Conservation (phyloP, 164 flowering plant species). For the Aristolochia californica region DNA sequence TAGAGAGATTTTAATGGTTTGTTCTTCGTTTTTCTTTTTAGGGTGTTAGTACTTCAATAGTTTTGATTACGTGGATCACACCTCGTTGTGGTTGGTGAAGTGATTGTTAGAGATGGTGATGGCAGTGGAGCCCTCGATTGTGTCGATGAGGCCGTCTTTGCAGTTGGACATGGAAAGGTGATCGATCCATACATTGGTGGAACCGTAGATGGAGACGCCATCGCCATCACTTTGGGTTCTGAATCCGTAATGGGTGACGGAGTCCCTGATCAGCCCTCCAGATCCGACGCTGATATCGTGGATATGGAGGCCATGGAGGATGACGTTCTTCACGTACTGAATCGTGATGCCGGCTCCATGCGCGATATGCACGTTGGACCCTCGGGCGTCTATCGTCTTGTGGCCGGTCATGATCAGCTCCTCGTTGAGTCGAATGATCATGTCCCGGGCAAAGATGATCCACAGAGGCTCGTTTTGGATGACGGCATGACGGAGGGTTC, state of each 20-base stretch:
- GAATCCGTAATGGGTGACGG: slow-evolving; percentile 6
- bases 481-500: slow-evolving; percentile 70
- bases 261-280: slow-evolving; percentile 1
- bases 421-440: slow-evolving; percentile 40
- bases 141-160: slow-evolving; percentile 73
- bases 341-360: slow-evolving; percentile 57
- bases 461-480: slow-evolving; percentile 53
- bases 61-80: too few species aligned
- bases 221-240: slow-evolving; percentile 11
- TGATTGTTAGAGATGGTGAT: slow-evolving; percentile 75
- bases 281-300: slow-evolving; percentile 45
- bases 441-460: slow-evolving; percentile 37
- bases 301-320: slow-evolving; percentile 64
- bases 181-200: slow-evolving; percentile 70
- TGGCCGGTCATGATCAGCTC: slow-evolving; percentile 30
- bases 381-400: slow-evolving; percentile 29
- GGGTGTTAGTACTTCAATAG: too few species aligned
- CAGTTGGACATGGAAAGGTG: slow-evolving; percentile 62
- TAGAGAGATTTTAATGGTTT: not conserved
- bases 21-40: slow-evolving; percentile 21
- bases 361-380: slow-evolving; percentile 38
- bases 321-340: slow-evolving; percentile 54
- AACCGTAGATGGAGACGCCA: slow-evolving; percentile 56
- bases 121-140: slow-evolving; percentile 67
- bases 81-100: slow-evolving; percentile 67